phyloP scores from a whole-genome alignment of 169 alveolate species.

The Plasmodium coatneyi region DNA sequence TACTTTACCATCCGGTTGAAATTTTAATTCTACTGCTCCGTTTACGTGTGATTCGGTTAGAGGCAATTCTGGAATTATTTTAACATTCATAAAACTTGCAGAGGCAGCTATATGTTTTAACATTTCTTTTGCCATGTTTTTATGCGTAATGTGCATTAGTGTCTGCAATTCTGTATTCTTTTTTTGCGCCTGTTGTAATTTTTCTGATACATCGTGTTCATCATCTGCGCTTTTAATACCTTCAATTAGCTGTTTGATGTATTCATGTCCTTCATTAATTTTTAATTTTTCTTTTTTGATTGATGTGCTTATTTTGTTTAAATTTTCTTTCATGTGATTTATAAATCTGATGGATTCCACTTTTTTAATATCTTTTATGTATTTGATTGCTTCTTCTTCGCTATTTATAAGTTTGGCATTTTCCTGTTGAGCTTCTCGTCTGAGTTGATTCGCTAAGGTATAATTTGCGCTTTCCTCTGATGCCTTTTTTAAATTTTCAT shows the following conservation, averaged over 20 bases:
- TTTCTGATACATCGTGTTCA: not conserved
- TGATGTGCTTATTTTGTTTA: not conserved
- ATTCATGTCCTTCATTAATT: not conserved
- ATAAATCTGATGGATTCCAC: constrained; percentile 6
- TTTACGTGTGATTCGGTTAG: not conserved
- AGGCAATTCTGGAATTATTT: not conserved
- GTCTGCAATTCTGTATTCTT: not conserved
- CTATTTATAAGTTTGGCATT: not conserved
- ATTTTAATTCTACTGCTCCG: not conserved
- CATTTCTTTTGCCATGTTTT: not conserved
- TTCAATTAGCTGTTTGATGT: not conserved
- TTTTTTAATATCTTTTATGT: not conserved
- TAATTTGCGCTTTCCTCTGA: not conserved
- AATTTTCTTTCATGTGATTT: not conserved
- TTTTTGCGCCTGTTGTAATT: not conserved
- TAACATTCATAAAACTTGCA: not conserved
- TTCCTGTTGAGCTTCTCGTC: not conserved
- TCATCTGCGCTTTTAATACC: not conserved
- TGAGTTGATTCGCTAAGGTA: not conserved
- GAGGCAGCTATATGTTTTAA: not conserved
- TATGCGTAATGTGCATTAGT: not conserved
- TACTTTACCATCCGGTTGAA: not conserved
- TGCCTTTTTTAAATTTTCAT: not conserved
- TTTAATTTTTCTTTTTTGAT: not conserved
- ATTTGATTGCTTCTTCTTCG: constrained; percentile 3